These are phyloP conservation scores for Mycena capillaripes DNA, from an alignment of 768 basidiomycete species.

Conservation along the genomic window DNA sequence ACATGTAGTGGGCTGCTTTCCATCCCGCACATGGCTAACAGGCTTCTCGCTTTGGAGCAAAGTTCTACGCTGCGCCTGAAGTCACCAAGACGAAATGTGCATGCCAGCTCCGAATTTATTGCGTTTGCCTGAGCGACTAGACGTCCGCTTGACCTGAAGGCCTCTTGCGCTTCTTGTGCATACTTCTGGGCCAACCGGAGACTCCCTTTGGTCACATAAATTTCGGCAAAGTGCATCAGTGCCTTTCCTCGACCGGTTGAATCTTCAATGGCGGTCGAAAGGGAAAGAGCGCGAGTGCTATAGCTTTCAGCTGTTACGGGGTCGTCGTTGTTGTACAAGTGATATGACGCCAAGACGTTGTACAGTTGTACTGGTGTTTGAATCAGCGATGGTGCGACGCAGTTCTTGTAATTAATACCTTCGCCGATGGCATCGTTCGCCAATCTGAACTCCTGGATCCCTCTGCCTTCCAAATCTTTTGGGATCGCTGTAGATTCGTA, in stretches of 20 bases:
- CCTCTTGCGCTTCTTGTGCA: not conserved
- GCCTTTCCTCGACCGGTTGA: not conserved
- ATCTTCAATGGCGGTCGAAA: not conserved
- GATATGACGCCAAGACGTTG: not conserved
- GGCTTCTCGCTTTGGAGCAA: not conserved
- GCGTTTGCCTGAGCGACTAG: not conserved
- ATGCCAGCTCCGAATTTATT: not conserved
- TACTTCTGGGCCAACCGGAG: not conserved
- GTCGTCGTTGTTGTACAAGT: not conserved
- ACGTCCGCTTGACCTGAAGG: not conserved
- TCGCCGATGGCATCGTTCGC: slow-evolving; percentile 3
- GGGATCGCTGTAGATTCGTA: not conserved
- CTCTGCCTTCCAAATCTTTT: not conserved
- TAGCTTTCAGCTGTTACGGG: not conserved
- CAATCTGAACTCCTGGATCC: not conserved
- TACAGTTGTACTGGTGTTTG: slow-evolving; percentile 6
- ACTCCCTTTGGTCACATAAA: not conserved
- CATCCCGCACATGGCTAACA: not conserved
- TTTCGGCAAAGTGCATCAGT: not conserved
- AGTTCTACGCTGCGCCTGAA: not conserved
- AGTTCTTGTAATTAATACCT: not conserved
- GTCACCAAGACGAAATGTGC: not conserved
- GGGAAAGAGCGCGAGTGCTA: not conserved
- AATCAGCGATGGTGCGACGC: too few species aligned
- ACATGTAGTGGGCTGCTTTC: not conserved